phyloP scores from a whole-genome alignment of 2,329 filamentous ascomycete species.

The Sporothrix pseudoabietina region DNA sequence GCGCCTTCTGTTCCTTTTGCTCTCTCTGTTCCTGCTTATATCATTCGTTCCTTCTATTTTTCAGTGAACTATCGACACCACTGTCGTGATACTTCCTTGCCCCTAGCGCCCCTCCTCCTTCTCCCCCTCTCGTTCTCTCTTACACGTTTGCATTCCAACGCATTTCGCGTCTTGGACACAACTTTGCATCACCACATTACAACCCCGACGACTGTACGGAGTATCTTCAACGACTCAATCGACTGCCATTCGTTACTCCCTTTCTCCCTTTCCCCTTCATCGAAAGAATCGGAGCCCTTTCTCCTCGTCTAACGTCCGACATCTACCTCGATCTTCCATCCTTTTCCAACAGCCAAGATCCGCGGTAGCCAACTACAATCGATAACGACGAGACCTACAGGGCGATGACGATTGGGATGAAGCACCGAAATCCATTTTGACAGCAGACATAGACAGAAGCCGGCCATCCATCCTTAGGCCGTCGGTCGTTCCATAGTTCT shows the following conservation, averaged over 20 bases:
- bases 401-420: constrained; percentile 24
- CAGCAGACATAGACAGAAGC: neutral
- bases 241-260: neutral
- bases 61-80: neutral
- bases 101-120: neutral
- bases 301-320: neutral
- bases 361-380: neutral
- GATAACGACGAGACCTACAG: neutral
- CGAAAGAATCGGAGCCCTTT: constrained; percentile 8
- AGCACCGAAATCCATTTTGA: neutral
- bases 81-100: constrained; percentile 17
- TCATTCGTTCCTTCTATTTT: constrained; percentile 20
- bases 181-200: neutral
- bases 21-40: constrained; percentile 1
- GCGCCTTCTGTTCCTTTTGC: neutral
- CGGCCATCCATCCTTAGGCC: neutral
- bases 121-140: neutral
- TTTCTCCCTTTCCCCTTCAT: neutral
- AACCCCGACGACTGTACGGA: neutral
- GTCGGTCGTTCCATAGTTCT: neutral
- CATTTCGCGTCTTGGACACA: neutral
- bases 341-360: no score
- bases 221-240: neutral
- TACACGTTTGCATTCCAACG: neutral
- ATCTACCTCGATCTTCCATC: neutral